Evolutionary conservation across 176 grass and related monocot genomes (phyloP).

Genomic region (Pontederia crassipes): DNA sequence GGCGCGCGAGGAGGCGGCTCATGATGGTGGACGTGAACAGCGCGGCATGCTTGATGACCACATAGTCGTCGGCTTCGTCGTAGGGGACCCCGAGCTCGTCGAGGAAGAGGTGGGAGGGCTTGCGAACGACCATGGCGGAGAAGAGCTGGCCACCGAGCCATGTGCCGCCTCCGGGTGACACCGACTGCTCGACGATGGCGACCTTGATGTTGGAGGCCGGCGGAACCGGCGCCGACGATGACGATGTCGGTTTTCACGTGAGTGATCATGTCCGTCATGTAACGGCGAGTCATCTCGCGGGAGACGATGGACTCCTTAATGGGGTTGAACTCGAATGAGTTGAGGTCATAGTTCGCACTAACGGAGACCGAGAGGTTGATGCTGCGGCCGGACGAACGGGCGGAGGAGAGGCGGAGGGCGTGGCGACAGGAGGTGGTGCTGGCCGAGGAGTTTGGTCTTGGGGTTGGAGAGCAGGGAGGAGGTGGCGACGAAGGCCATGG

Average conservation of each 20-base stretch:
- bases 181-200: constrained; percentile 77
- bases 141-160: constrained; percentile 82
- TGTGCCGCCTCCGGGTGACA: constrained; percentile 75
- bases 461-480: too few relatives aligned
- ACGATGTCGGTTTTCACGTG: constrained; percentile 91
- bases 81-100: constrained; percentile 61
- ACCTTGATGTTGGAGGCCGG: constrained; percentile 45
- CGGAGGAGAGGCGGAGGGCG: too few relatives aligned
- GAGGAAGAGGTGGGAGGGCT: constrained; percentile 73
- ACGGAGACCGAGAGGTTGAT: constrained; percentile 17
- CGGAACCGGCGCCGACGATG: constrained; percentile 81
- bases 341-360: constrained; percentile 48
- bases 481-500: too few relatives aligned
- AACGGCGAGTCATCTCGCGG: constrained; percentile 73
- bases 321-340: constrained; percentile 45
- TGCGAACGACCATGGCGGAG: constrained; percentile 84
- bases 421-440: too few relatives aligned
- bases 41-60: constrained; percentile 73
- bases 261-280: constrained; percentile 97
- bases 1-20: constrained; percentile 57
- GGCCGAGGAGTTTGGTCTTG: too few relatives aligned
- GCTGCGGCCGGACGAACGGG: too few relatives aligned
- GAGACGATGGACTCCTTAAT: constrained; percentile 83
- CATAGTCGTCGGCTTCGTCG: constrained; percentile 73
- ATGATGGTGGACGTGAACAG: constrained; percentile 96